These are phyloP conservation scores for Spathaspora gorwiae DNA, from an alignment of 805 yeast species.

Conservation along the genomic window DNA sequence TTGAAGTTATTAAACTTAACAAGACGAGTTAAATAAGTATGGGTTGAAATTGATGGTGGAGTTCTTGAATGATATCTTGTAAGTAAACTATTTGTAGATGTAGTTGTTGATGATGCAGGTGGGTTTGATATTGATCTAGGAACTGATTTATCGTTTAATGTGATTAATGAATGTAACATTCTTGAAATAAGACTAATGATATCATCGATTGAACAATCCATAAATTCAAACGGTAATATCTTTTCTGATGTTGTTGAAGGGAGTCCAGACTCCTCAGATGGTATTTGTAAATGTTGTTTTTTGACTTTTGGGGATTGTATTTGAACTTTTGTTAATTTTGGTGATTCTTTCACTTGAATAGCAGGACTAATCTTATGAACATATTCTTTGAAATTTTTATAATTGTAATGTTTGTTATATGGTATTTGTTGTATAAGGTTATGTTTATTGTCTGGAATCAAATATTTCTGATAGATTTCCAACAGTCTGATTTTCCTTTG, in stretches of 20 bases:
- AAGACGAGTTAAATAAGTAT: conserved; percentile 69
- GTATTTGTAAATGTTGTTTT: neutral
- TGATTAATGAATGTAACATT: conserved; percentile 73
- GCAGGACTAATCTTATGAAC: neutral
- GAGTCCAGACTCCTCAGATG: neutral
- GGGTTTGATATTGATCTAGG: conserved; percentile 30
- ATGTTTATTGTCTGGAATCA: conserved; percentile 7
- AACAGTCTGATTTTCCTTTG: conserved; percentile 16
- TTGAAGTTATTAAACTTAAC: conserved; percentile 83
- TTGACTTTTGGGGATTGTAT: neutral
- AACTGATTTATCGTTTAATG: conserved; percentile 62
- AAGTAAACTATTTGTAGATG: conserved; percentile 31
- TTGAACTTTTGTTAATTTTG: neutral
- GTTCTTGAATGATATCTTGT: conserved; percentile 93
- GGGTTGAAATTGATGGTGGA: conserved; percentile 82
- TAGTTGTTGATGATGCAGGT: conserved; percentile 10
- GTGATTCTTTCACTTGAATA: neutral
- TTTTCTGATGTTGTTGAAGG: neutral
- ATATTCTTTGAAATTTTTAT: conserved; percentile 1
- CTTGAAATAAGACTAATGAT: conserved; percentile 68
- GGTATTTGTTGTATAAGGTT: neutral
- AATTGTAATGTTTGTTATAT: neutral
- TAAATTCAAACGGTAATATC: conserved; percentile 47
- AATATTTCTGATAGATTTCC: conserved; percentile 21
- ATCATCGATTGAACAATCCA: conserved; percentile 65